These are phyloP conservation scores for Ustilago hordei DNA, from an alignment of 1,284 basidiomycete species.

Conservation along the genomic window DNA sequence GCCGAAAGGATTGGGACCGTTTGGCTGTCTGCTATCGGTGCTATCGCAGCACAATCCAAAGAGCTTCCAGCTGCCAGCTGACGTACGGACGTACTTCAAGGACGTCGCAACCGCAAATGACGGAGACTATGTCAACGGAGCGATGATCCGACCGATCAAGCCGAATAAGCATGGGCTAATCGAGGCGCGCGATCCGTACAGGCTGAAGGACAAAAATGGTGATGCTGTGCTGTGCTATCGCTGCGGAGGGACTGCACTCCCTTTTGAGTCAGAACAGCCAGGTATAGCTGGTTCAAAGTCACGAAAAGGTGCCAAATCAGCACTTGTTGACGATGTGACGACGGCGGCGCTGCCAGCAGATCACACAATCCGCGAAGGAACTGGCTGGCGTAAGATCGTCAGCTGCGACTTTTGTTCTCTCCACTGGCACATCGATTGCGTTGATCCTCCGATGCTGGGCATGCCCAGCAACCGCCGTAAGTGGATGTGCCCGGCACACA, in stretches of 20 bases:
- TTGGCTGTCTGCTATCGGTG: conserved; percentile 76
- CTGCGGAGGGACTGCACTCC: conserved; percentile 82
- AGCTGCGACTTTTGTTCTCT: conserved; percentile 95
- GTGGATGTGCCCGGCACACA: conserved; percentile 99
- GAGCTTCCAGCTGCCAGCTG: conserved; percentile 89
- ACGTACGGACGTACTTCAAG: conserved; percentile 86
- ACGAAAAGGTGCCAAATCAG: background rate
- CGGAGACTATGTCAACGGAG: conserved; percentile 75
- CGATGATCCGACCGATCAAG: conserved; percentile 71
- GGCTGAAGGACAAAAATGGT: conserved; percentile 86
- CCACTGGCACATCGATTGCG: conserved; percentile 97
- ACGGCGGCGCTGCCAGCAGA: conserved; percentile 25
- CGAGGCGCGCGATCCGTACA: conserved; percentile 90
- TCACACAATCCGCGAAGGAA: conserved; percentile 37
- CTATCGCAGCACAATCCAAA: conserved; percentile 77
- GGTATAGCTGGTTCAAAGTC: background rate
- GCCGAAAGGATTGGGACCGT: conserved; percentile 63
- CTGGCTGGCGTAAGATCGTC: conserved; percentile 75
- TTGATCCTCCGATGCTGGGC: conserved; percentile 86
- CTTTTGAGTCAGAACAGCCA: conserved; percentile 66
- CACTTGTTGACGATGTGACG: background rate
- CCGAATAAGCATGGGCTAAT: conserved; percentile 82
- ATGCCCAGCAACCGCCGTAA: conserved; percentile 89
- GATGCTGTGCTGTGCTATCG: conserved; percentile 86
- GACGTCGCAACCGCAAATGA: conserved; percentile 72